Percentiles rank a stretch among this genome's conserved stretches.
These are phyloP conservation scores for Leccinum incarnatum DNA, from an alignment of 768 basidiomycete genomes.

Conservation along the genomic window DNA sequence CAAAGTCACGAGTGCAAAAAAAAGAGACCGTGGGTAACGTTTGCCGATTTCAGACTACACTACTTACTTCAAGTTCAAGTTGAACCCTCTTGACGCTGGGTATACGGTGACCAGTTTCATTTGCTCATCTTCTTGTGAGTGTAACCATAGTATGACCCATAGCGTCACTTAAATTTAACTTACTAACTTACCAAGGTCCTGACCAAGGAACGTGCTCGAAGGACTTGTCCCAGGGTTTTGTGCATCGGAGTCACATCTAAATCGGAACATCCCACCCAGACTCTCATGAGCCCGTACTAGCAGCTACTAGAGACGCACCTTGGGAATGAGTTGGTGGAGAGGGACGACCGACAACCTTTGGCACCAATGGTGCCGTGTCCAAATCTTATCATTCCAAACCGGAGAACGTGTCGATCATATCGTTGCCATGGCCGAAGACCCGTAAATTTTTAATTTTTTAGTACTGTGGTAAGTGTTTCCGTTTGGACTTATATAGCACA, in stretches of 20 bases:
- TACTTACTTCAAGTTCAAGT: too few relatives aligned
- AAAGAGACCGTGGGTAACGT: slow-evolving; percentile 31
- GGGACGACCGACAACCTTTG: background rate
- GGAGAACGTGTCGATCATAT: background rate
- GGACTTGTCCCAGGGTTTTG: too few relatives aligned
- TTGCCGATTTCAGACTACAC: slow-evolving; percentile 14
- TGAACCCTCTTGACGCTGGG: too few relatives aligned
- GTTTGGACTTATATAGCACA: background rate
- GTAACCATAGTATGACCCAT: too few relatives aligned
- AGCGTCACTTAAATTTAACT: too few relatives aligned
- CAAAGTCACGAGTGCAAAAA: slow-evolving; percentile 26
- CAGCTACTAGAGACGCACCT: background rate
- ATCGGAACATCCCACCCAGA: background rate
- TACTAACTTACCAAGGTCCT: too few relatives aligned
- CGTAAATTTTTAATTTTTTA: background rate
- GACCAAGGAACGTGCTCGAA: background rate
- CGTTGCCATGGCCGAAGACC: background rate
- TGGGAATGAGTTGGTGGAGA: background rate
- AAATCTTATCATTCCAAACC: background rate
- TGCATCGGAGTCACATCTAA: background rate
- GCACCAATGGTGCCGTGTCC: background rate
- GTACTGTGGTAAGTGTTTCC: background rate
- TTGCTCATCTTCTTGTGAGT: too few relatives aligned
- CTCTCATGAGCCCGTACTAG: too few relatives aligned
- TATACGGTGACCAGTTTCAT: too few relatives aligned